Base-by-base conservation (phyloP, 2,329 filamentous ascomycete genomes). In the Pseudogymnoascus sp. region DNA sequence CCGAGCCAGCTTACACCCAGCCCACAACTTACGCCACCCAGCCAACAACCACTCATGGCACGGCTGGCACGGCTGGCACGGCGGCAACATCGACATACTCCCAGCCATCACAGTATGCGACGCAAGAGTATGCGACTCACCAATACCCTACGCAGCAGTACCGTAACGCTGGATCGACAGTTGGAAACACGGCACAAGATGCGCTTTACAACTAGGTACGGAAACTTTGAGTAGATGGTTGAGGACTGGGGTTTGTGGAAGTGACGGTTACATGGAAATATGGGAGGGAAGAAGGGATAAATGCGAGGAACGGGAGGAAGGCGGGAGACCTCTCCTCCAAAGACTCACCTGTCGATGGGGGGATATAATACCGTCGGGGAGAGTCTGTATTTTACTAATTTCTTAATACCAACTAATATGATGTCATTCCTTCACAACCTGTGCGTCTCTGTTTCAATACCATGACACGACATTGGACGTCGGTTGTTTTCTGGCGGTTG, bases 321-420 rank as follows among this genome's bases (percentile, higher is more conserved):
- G 25, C 28, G 28, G 7, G 28, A 7, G 47, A 33, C 15, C 22
- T 47, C 18, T 18, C 14, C 18, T 18, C 14, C 14, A 12, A n/a
- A 28, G 22, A 47, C 41, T 28, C 7, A 47, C n/a, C 22, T 28
- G 22, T 47, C 41, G 20, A 25, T 8, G 39, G 12, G 39, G 39
- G 7, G 6, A 4, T 43, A 28, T 33, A 33, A 33, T 25, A n/a
- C 22, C 6, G 6, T 30, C 43, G 25, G 14, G 43, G 22, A 50
- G 41, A 50, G 25, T 50, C 43, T 50, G 43, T 50, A 50, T 50
- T 50, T 50, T 30, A 50, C 43, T 50, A 50, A 50, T 50, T 50
- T 30, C n/a, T 50, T 50, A 50, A 50, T 50, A 50, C n/a, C 25
- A 50, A 50, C 43, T 30, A 47, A 47, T 47, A 50, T 18, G 30